phyloP scores from a whole-genome alignment of 805 yeast genomes.

The Groenewaldozyma salmanticensis region DNA sequence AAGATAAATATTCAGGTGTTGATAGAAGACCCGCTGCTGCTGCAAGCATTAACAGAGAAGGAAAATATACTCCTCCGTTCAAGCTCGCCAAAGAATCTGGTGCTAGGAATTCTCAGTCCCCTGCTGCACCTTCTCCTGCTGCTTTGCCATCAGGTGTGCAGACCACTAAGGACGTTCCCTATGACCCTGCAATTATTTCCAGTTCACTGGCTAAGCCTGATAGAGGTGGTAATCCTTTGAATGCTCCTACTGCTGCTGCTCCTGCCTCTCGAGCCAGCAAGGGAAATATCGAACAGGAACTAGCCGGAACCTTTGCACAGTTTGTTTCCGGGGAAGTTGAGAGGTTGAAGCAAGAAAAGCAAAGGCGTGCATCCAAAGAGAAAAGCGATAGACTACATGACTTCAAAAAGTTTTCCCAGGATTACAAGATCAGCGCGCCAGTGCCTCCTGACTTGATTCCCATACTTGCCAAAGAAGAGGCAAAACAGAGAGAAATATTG shows the following conservation, averaged over 20 bases:
- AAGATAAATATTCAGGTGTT: constrained; percentile 92
- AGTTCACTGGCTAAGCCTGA: constrained; percentile 13
- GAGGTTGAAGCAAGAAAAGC: constrained; percentile 20
- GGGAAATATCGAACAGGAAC: constrained; percentile 19
- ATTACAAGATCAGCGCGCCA: constrained; percentile 51
- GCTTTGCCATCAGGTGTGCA: constrained; percentile 13
- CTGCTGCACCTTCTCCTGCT: not conserved
- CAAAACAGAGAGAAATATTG: constrained; percentile 53
- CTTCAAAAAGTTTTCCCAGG: constrained; percentile 68
- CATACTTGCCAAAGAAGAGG: constrained; percentile 55
- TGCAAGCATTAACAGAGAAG: not conserved
- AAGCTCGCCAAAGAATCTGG: no score
- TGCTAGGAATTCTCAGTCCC: no score
- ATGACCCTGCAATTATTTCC: constrained; percentile 61
- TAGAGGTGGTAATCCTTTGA: not conserved
- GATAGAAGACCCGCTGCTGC: constrained; percentile 32
- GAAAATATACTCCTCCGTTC: constrained; percentile 19
- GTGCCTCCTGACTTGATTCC: constrained; percentile 60
- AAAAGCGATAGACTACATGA: constrained; percentile 28
- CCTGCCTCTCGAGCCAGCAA: not conserved
- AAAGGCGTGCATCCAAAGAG: constrained; percentile 21
- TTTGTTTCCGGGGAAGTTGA: constrained; percentile 26
- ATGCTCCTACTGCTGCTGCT: constrained; percentile 2
- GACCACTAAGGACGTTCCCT: constrained; percentile 26
- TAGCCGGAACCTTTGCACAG: constrained; percentile 24